Evolutionary conservation across 768 basidiomycete genomes (phyloP).

Genomic region (Kwoniella bestiolae): DNA sequence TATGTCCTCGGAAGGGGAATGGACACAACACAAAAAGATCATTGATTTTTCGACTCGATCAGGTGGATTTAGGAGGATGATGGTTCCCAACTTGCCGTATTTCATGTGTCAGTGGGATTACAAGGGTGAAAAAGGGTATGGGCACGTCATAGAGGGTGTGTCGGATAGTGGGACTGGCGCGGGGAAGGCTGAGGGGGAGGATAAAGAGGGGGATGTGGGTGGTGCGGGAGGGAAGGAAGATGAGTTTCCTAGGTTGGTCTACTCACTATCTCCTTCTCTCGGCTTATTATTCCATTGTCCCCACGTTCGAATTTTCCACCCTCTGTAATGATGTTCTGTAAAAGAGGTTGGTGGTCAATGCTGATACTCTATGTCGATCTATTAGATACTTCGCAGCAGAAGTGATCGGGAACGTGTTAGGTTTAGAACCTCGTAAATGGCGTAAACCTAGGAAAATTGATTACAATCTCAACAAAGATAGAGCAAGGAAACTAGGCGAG

Average conservation of each 20-base stretch:
- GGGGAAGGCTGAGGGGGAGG: conserved; percentile 62
- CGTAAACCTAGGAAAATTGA: conserved; percentile 77
- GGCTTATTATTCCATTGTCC: too few relatives aligned
- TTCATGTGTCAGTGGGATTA: conserved; percentile 99
- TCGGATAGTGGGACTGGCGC: conserved; percentile 50
- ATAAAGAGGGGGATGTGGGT: conserved; percentile 64
- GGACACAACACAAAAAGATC: conserved; percentile 97
- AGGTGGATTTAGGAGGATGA: conserved; percentile 89
- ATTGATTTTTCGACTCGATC: conserved; percentile 89
- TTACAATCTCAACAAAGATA: conserved; percentile 68
- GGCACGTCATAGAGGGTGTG: conserved; percentile 94
- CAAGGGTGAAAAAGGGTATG: conserved; percentile 96
- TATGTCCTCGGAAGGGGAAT: conserved; percentile 87
- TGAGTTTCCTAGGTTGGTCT: conserved; percentile 78
- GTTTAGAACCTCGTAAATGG: conserved; percentile 85
- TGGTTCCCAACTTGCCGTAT: conserved; percentile 97
- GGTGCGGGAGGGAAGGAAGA: conserved; percentile 82
- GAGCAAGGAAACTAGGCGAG: conserved; percentile 71
- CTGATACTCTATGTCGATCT: background rate
- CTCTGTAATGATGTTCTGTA: too few relatives aligned
- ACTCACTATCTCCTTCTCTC: background rate
- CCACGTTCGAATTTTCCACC: background rate
- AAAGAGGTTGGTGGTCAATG: background rate
- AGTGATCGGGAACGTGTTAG: conserved; percentile 89
- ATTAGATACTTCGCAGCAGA: conserved; percentile 89